Evolutionary conservation across 2,329 filamentous ascomycete species (phyloP), one percentile per base, ranked within the genome.

Genomic region (Elsinoe australis): DNA sequence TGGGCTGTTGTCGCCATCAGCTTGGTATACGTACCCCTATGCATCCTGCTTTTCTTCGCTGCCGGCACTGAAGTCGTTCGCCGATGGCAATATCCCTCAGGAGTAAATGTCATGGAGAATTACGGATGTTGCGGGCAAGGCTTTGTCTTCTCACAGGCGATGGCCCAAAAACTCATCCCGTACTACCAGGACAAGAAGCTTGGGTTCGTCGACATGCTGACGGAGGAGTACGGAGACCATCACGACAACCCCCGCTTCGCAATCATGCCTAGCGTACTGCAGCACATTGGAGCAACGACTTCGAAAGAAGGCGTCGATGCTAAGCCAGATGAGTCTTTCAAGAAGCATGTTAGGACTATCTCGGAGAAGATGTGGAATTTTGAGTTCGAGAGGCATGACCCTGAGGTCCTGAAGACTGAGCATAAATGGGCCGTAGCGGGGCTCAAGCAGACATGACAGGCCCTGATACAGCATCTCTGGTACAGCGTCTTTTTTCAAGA

Each of bases 121-220:
- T 70, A 62, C 47, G 69, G 67, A 12, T 71, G 68, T 55, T 72
- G 69, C 52, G 64, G 64, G 1, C 69, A 73, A 56, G 69, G 58
- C 1, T 61, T 71, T 4, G 63, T 71, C 26, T 72, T 70, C 44
- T 68, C 67, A 2, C 64, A 62, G n/a, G 47, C 48, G 1, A 54
- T 58, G 33, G 53, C 60, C 2, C 50, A 49, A 6, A 53, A 58
- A 8, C 50, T 64, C 1, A 22, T 66, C 14, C 48, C 59, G 1
- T 65, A 61, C 46, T 64, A 62, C 50, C 60, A 60, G 45, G 56
- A 32, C 21, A 47, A 47, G 44, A 56, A 55, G 4, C 50, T 64
- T 1, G 67, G 65, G 4, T 63, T 66, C 32, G 59, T 67, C 2
- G 69, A 71, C 39, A 61, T 63, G 34, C 50, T 70, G 19, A 66